These are phyloP conservation scores for Xylaria sp. DNA, from an alignment of 2,329 filamentous ascomycete genomes.

Conservation along the genomic window DNA sequence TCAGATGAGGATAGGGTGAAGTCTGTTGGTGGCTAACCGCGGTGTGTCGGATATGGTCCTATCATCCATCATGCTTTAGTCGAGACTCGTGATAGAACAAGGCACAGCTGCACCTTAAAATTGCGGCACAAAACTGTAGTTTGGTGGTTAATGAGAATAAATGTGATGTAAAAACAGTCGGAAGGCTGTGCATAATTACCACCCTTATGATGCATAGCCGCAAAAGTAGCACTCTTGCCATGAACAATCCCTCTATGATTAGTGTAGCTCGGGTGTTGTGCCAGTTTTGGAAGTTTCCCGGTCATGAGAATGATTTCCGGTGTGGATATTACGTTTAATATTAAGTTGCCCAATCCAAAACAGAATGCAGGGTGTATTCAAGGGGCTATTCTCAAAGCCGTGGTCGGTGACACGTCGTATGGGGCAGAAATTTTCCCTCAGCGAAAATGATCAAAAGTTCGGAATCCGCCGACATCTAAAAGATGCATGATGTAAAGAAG, in stretches of 20 bases:
- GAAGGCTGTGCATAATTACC: background rate
- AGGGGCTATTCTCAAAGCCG: background rate
- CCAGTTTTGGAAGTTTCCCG: background rate
- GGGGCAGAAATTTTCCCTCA: background rate
- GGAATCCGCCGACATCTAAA: background rate
- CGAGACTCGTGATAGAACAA: background rate
- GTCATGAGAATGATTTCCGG: background rate
- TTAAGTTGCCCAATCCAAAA: background rate
- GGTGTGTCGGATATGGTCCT: conserved; percentile 5
- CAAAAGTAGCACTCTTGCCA: conserved; percentile 2
- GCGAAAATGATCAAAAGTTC: too few relatives aligned
- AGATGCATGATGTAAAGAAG: background rate
- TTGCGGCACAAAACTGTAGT: background rate
- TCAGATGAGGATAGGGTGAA: background rate
- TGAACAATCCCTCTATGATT: background rate
- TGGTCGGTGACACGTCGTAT: background rate
- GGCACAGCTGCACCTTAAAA: background rate
- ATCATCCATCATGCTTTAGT: background rate
- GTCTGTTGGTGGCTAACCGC: conserved; percentile 6
- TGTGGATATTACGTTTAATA: background rate
- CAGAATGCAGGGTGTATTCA: background rate
- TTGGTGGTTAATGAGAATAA: background rate
- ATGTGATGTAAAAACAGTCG: background rate
- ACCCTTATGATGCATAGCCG: background rate
- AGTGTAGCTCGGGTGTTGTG: background rate